Evolutionary conservation across 129 eudicot genomes (phyloP), one percentile per base, ranked within the genome.

Genomic region (Pseudognaphalium luteoalbum): DNA sequence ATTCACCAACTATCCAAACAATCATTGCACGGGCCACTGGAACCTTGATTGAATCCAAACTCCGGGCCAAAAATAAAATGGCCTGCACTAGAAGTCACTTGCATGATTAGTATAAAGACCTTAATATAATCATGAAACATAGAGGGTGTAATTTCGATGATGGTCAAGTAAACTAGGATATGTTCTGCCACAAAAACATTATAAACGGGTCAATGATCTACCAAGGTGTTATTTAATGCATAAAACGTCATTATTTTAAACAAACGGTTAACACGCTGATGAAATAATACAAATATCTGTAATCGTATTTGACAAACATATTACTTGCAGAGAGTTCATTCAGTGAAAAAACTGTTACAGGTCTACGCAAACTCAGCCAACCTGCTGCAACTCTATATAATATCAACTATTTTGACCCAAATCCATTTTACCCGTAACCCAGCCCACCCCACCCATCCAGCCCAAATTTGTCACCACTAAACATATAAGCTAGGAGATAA

Each of bases 1-100:
- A 94, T 81, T 94, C 97, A 44, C 98, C 97, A 74, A 86, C 79
- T 87, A 94, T 81, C 96, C 96, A 84, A 25, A 94, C 82, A 63
- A 94, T 68, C 81, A 87, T 75, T 68, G 97, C 90, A 62, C 98
- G 97, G 63, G 98, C 98, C 52, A 90, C 76, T 54, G 97, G 89
- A 75, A 90, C 91, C 80, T 73, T 80, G 76, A 91, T 83, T 32
- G 88, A 72, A 79, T 94, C 97, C 91, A 94, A 83, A 75, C 83
- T 84, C 73, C 93, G 91, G 34, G 80, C 79, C 90, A 94, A 75
- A 78, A 77, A 88, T 57, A 86, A 85, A 76, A 94, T 94, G 41
- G 91, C 98, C 98, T 93, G 83, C 29, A 73, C 25, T 61, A 39
- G 30, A 73, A 71, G 64, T 51, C 61, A 81, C 72, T 72, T 75